A percentile compares a stretch with the other conserved stretches of the same genome.
These are phyloP conservation scores for Globisporangium emineosum DNA, from an alignment of 352 stramenopile species.

Conservation along the genomic window DNA sequence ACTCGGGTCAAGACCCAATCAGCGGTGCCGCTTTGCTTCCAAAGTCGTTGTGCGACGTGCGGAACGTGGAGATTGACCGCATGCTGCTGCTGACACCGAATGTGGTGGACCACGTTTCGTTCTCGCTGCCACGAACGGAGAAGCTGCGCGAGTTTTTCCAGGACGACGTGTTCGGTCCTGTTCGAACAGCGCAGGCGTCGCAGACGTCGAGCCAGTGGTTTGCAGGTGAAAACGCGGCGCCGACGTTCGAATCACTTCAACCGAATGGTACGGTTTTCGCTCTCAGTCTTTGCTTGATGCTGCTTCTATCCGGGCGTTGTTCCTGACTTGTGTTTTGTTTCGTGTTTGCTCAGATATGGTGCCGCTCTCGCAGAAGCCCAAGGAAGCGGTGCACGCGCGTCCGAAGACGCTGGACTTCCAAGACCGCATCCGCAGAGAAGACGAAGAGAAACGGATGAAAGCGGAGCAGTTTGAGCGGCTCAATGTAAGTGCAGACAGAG, in stretches of 20 bases:
- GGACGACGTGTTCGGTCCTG: slow-evolving; percentile 64
- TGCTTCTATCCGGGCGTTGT: neutral
- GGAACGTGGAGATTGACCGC: slow-evolving; percentile 59
- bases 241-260: slow-evolving; percentile 51
- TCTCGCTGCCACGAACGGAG: slow-evolving; percentile 59
- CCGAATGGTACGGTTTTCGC: slow-evolving; percentile 33
- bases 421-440: slow-evolving; percentile 48
- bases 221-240: slow-evolving; percentile 32
- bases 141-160: slow-evolving; percentile 78
- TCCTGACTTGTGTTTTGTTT: neutral
- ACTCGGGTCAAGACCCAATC: slow-evolving; percentile 47
- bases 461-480: slow-evolving; percentile 67
- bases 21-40: slow-evolving; percentile 57
- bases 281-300: too few relatives aligned
- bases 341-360: slow-evolving; percentile 38
- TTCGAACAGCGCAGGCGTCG: slow-evolving; percentile 28
- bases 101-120: slow-evolving; percentile 54
- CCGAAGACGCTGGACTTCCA: slow-evolving; percentile 76
- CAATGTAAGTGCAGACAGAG: slow-evolving; percentile 35
- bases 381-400: slow-evolving; percentile 27
- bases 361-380: slow-evolving; percentile 55
- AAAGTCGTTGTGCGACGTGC: slow-evolving; percentile 60
- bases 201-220: slow-evolving; percentile 53
- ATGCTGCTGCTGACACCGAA: slow-evolving; percentile 60
- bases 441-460: slow-evolving; percentile 60